Conservation (phyloP, 805 yeast species). For the Lipomyces starkeyi region DNA sequence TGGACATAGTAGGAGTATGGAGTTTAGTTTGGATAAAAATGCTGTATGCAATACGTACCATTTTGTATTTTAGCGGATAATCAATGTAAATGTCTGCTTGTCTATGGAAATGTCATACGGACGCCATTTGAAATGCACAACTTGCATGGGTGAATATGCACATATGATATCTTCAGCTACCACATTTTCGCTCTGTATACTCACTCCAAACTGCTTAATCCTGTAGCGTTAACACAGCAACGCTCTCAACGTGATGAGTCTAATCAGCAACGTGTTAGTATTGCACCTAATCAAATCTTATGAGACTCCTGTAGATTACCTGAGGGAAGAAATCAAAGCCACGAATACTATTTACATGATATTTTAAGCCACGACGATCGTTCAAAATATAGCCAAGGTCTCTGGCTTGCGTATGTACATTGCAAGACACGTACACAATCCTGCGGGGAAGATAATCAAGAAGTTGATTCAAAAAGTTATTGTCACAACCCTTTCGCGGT, state of each 20-base stretch:
- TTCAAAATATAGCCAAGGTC: conserved; percentile 84
- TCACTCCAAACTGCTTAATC: background rate
- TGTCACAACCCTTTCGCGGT: conserved; percentile 96
- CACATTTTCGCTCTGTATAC: too few relatives aligned
- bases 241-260: conserved; percentile 89
- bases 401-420: conserved; percentile 96
- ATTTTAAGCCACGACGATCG: conserved; percentile 61
- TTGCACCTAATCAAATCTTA: background rate
- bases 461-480: conserved; percentile 81
- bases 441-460: conserved; percentile 81
- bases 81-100: background rate
- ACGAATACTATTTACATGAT: conserved; percentile 77
- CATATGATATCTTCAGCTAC: too few relatives aligned
- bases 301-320: conserved; percentile 20
- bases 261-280: background rate
- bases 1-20: background rate
- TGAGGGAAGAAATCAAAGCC: conserved; percentile 98
- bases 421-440: conserved; percentile 94
- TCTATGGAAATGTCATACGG: background rate
- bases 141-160: too few relatives aligned
- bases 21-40: background rate
- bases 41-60: background rate
- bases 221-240: conserved; percentile 65
- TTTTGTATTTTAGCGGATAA: background rate
- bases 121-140: too few relatives aligned